Evolutionary conservation across 768 basidiomycete genomes (phyloP), one percentile per base, ranked within the genome.

Genomic region (Phylloporus arenicola): DNA sequence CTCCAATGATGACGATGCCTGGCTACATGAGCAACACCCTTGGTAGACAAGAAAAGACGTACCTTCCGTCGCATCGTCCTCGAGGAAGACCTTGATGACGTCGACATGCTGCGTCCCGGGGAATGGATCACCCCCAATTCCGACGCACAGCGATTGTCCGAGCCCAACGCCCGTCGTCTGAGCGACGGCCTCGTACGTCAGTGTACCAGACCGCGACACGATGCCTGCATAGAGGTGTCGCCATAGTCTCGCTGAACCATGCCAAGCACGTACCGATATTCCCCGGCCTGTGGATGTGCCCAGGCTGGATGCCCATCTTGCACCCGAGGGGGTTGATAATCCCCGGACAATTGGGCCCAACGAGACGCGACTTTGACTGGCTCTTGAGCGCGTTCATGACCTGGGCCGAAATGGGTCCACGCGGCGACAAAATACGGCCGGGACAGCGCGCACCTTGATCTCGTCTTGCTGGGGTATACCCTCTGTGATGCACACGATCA

Each of bases 221-320:
- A 96, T 93, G 50, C 91, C 91, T 92, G 52, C 14, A 41, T 19
- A 1, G 37, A 45, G 30, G 42, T 38, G 13, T 48, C 27, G 17
- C 14, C 24, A 4, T 20, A 17, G 19, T 35, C 40, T 8, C 11
- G 9, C 3, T 16, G 19, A 3, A 19, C 14, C n/a, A 12, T 22
- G 17, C 38, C 34, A 27, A 38, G 13, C 3, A 65, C 79, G 30
- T 59, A 89, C 94, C 95, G 59, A 99, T 95, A 60, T 89, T 92
- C 47, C 96, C 96, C 49, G 95, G 93, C 59, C 70, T 91, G 75
- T 98, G 96, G 61, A 99, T 97, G 67, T 96, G 92, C 24, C 93
- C 96, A 12, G 96, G 96, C 63, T 91, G 88, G 64, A 99, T 99
- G 52, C 96, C 96, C 84, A 99, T 97, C 77, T 98, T 98, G 78